Evolutionary conservation across 371 early-diverging fungal genomes (phyloP).

Genomic region (Actinomortierella ambigua): DNA sequence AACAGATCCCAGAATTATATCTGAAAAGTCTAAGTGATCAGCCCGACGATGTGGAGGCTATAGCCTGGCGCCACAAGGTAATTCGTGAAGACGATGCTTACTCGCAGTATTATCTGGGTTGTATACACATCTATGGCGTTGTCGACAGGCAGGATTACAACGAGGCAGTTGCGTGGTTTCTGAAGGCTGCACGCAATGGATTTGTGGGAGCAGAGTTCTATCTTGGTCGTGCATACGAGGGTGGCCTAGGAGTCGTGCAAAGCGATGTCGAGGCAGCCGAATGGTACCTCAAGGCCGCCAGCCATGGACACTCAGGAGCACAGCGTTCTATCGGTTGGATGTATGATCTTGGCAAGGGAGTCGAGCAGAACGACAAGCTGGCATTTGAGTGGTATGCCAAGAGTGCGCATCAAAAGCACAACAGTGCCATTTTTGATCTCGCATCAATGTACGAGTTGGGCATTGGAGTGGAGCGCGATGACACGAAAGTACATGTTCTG

Average conservation of each 20-base stretch:
- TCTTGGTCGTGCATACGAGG: conserved; percentile 74
- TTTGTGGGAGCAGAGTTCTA: conserved; percentile 80
- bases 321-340: conserved; percentile 72
- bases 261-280: conserved; percentile 49
- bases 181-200: conserved; percentile 65
- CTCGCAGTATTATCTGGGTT: conserved; percentile 73
- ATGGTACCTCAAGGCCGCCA: conserved; percentile 65
- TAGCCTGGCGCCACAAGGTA: conserved; percentile 68
- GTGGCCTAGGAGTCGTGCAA: conserved; percentile 65
- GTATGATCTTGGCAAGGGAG: conserved; percentile 71
- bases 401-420: conserved; percentile 56
- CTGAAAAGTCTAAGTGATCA: conserved; percentile 75
- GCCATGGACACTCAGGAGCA: conserved; percentile 47
- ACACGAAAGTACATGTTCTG: conserved; percentile 65
- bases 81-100: conserved; percentile 49
- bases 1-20: conserved; percentile 52
- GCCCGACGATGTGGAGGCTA: conserved; percentile 61
- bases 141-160: conserved; percentile 69
- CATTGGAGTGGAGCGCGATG: conserved; percentile 70
- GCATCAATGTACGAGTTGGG: conserved; percentile 87
- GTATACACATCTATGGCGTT: conserved; percentile 78
- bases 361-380: conserved; percentile 51
- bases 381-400: conserved; percentile 63
- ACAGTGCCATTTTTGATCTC: conserved; percentile 73
- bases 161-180: conserved; percentile 70